phyloP scores from a whole-genome alignment of 164 flowering plant genomes.

The Stephania cephalantha region DNA sequence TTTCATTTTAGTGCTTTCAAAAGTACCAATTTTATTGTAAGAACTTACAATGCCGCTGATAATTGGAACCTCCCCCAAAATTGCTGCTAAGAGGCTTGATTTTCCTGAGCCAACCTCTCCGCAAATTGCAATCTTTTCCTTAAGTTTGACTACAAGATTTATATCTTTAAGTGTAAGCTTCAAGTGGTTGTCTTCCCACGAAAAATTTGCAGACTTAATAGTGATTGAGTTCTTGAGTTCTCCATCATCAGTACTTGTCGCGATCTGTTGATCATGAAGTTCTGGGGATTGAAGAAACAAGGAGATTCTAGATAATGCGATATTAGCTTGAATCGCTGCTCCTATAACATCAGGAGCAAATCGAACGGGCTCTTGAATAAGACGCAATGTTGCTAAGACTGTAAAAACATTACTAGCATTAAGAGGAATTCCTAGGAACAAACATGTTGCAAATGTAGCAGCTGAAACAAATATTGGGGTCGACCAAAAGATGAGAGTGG shows the following conservation, averaged over 20 bases:
- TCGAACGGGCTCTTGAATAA: slow-evolving; percentile 38
- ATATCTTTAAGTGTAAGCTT: slow-evolving; percentile 35
- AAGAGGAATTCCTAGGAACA: slow-evolving; percentile 28
- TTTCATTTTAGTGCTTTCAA: too few species aligned
- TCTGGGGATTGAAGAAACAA: slow-evolving; percentile 55
- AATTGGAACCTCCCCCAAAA: slow-evolving; percentile 49
- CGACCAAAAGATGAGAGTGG: slow-evolving; percentile 30
- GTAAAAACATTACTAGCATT: slow-evolving; percentile 36
- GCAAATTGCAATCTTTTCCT: slow-evolving; percentile 45
- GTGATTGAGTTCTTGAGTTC: slow-evolving; percentile 13
- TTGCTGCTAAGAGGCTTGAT: slow-evolving; percentile 50
- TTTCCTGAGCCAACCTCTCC: slow-evolving; percentile 65
- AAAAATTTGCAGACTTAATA: slow-evolving; percentile 31
- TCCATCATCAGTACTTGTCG: slow-evolving; percentile 5
- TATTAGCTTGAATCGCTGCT: slow-evolving; percentile 49
- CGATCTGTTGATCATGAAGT: slow-evolving; percentile 24
- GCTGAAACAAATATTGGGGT: slow-evolving; percentile 50
- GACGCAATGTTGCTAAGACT: slow-evolving; percentile 31
- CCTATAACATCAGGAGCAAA: slow-evolving; percentile 30
- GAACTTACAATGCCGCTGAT: slow-evolving; percentile 38
- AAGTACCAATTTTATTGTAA: neutral
- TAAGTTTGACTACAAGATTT: slow-evolving; percentile 24
- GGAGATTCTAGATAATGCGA: slow-evolving; percentile 40
- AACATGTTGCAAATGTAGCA: slow-evolving; percentile 37
- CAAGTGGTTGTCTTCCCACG: slow-evolving; percentile 37